Evolutionary conservation across 352 stramenopile species (phyloP).

Genomic region (Phytophthora quininea): DNA sequence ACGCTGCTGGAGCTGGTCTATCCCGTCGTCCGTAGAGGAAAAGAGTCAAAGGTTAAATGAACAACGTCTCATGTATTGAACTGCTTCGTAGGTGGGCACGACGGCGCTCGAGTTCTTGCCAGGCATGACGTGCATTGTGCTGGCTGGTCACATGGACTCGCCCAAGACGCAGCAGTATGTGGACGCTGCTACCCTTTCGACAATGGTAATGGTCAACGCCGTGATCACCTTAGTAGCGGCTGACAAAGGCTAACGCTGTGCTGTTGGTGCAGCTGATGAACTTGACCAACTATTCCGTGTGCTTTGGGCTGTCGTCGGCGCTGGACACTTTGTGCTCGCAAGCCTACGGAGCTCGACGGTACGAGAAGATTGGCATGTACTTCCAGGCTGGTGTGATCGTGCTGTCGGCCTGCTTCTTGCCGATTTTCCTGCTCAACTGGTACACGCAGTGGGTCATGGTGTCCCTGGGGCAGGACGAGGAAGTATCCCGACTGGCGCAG

Average conservation of each 20-base stretch:
- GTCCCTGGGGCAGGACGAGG: conserved; percentile 46
- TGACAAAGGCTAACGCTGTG: not conserved
- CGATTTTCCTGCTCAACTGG: conserved; percentile 69
- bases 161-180: conserved; percentile 61
- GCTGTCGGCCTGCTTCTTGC: conserved; percentile 44
- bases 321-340: conserved; percentile 82
- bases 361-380: conserved; percentile 78
- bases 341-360: conserved; percentile 61
- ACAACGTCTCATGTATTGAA: not conserved
- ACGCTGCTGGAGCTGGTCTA: conserved; percentile 44
- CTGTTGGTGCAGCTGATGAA: conserved; percentile 57
- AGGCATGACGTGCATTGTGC: conserved; percentile 54
- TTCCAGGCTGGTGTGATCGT: conserved; percentile 72
- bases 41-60: not conserved
- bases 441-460: conserved; percentile 54
- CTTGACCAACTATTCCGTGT: conserved; percentile 65
- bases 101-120: conserved; percentile 61
- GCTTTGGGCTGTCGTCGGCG: conserved; percentile 67
- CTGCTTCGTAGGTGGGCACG: conserved; percentile 31
- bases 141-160: conserved; percentile 71
- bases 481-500: conserved; percentile 61
- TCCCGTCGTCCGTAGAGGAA: conserved; percentile 22
- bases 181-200: conserved; percentile 58
- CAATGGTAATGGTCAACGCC: conserved; percentile 34
- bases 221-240: not conserved